Evolutionary conservation across 495 filamentous ascomycete genomes (phyloP).

Genomic region (Cairneyella variabilis): DNA sequence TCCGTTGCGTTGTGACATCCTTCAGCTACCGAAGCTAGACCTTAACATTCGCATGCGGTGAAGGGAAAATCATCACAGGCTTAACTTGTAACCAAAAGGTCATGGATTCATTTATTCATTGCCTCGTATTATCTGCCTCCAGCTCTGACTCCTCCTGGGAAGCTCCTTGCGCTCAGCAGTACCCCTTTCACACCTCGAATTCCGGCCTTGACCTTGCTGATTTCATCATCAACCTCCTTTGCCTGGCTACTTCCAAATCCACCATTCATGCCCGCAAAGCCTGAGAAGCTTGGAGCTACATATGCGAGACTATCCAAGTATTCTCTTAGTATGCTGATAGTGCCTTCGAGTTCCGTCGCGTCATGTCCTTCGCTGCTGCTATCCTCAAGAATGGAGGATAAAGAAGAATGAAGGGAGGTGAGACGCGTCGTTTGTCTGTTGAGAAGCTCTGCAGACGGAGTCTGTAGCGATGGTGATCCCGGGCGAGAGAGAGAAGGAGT

Average conservation of each 20-base stretch:
- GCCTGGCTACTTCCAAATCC: slow-evolving; percentile 31
- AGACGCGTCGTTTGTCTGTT: slow-evolving; percentile 37
- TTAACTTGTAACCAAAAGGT: too few relatives aligned
- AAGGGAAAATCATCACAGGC: too few relatives aligned
- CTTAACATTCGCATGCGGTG: too few relatives aligned
- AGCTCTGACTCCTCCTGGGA: slow-evolving; percentile 41
- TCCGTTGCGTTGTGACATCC: too few relatives aligned
- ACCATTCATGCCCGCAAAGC: not conserved
- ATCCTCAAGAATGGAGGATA: slow-evolving; percentile 49
- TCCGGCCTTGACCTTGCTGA: slow-evolving; percentile 72
- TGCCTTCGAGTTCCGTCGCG: slow-evolving; percentile 29
- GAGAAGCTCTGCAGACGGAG: slow-evolving; percentile 1
- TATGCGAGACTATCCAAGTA: slow-evolving; percentile 42
- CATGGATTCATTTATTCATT: too few relatives aligned
- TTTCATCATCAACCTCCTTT: slow-evolving; percentile 68
- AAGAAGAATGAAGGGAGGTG: slow-evolving; percentile 46
- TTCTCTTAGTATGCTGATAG: slow-evolving; percentile 25
- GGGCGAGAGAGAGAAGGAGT: slow-evolving; percentile 30
- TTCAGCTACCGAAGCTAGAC: too few relatives aligned
- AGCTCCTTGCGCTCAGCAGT: slow-evolving; percentile 71
- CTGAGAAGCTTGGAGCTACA: slow-evolving; percentile 9
- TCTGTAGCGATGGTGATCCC: slow-evolving; percentile 28
- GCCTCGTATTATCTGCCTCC: too few relatives aligned
- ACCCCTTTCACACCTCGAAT: slow-evolving; percentile 93
- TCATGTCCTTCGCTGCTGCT: slow-evolving; percentile 34